Evolutionary conservation across 164 flowering plant genomes (phyloP).

Genomic region (Kalanchoe fedtschenkoi): DNA sequence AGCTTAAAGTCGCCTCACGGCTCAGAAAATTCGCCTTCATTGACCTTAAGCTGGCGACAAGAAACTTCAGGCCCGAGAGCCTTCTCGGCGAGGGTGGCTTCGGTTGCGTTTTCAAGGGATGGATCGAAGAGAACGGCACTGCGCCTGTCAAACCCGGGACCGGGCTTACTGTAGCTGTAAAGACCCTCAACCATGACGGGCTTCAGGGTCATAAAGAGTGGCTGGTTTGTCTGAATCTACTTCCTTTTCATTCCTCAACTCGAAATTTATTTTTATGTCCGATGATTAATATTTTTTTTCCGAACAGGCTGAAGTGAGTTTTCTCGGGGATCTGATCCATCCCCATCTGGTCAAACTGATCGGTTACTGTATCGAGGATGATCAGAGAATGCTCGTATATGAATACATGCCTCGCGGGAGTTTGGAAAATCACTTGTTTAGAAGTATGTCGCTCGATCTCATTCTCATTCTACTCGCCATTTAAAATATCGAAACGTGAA

Average conservation of each 20-base stretch:
- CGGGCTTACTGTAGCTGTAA: slow-evolving; percentile 93
- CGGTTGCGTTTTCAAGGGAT: slow-evolving; percentile 94
- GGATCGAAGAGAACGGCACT: slow-evolving; percentile 97
- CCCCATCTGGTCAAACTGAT: slow-evolving; percentile 76
- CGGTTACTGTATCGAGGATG: slow-evolving; percentile 90
- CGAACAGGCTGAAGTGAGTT: slow-evolving; percentile 83
- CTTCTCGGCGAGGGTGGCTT: slow-evolving; percentile 95
- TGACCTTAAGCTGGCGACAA: slow-evolving; percentile 79
- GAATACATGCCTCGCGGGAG: slow-evolving; percentile 96
- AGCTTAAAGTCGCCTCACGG: slow-evolving; percentile 70
- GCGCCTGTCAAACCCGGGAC: slow-evolving; percentile 94
- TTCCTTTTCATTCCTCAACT: too few relatives aligned
- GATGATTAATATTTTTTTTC: slow-evolving; percentile 1
- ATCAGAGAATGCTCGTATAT: slow-evolving; percentile 78
- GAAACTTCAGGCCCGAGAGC: slow-evolving; percentile 89
- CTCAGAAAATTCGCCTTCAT: slow-evolving; percentile 69
- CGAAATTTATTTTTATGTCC: not conserved
- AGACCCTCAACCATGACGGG: slow-evolving; percentile 92
- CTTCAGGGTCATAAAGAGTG: slow-evolving; percentile 98
- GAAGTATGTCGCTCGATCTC: slow-evolving; percentile 45
- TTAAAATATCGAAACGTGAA: too few relatives aligned
- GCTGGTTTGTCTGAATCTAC: slow-evolving; percentile 43
- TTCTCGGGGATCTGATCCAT: slow-evolving; percentile 79
- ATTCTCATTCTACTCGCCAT: not conserved
- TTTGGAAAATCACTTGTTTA: slow-evolving; percentile 83